Conservation (phyloP, 2,329 filamentous ascomycete genomes). For the Verticillium isaacii region DNA sequence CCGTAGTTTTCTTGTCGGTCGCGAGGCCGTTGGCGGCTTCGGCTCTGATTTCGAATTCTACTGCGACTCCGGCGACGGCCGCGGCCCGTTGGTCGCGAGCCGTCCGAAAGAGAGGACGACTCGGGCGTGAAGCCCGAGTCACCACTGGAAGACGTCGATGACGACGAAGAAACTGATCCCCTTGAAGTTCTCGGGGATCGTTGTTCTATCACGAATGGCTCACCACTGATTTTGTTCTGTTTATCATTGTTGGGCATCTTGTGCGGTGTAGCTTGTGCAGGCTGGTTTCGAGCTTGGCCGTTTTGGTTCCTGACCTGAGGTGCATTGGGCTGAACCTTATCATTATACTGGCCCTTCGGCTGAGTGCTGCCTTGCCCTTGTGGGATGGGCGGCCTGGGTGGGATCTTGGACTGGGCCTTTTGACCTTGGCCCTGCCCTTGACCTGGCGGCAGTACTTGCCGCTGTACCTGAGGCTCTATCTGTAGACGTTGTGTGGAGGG, state of each 20-base stretch:
- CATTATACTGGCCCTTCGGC: background rate
- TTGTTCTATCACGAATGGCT: background rate
- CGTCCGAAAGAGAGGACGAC: constrained; percentile 13
- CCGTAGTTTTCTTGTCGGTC: constrained; percentile 13
- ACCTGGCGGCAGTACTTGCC: constrained; percentile 1
- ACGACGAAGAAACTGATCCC: background rate
- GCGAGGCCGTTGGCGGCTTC: constrained; percentile 7
- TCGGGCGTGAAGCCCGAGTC: constrained; percentile 10
- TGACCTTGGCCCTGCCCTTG: background rate
- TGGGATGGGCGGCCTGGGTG: background rate
- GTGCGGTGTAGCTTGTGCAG: background rate
- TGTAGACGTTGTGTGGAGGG: constrained; percentile 2
- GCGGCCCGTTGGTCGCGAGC: constrained; percentile 6
- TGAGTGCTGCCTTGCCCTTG: background rate
- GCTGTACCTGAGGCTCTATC: background rate
- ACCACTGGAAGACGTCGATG: constrained; percentile 1
- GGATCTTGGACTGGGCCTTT: constrained; percentile 1
- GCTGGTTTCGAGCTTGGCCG: background rate
- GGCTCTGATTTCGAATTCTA: constrained; percentile 7
- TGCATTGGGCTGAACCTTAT: background rate
- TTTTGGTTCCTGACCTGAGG: background rate
- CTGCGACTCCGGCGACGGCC: constrained; percentile 3
- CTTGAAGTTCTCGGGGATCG: background rate
- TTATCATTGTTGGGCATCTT: background rate
- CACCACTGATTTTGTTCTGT: background rate